Evolutionary conservation across 2,329 filamentous ascomycete genomes (phyloP), one percentile per base, ranked within the genome.

Genomic region (Tolypocladium ophioglossoides): DNA sequence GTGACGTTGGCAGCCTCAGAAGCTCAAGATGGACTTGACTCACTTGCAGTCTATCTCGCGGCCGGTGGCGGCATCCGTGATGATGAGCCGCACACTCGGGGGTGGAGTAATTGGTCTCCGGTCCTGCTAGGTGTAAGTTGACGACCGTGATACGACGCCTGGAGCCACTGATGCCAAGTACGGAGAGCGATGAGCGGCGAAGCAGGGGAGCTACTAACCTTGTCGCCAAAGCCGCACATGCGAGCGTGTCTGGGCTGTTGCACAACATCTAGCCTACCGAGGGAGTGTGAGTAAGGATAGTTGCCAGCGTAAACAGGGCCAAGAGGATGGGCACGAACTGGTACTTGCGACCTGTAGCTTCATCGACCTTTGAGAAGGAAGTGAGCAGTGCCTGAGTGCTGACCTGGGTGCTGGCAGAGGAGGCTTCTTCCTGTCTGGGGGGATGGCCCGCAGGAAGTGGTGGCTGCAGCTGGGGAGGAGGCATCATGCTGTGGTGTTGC

Each of bases 211-310:
- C 22, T 55, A 54, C 63, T 54, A 73, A 94, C 89, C 80, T 97
- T 99, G 75, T 99, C 94, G 58, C 94, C 94, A 73, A 97, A 99
- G 9, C 94, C 94, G 74, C 94, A 99, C 94, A 97, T 97, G 57
- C 94, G 88, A 60, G 94, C 94, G 63, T 94, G 84, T 63, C 89
- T 80, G 51, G 94, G 94, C 70, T 97, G 91, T 74, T 99, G 94
- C 61, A 89, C 84, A 56, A 96, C 89, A 60, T 85, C 77, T 51
- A 96, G 79, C 57, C 84, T 87, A 60, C 5, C 24, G n/a, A 2
- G 11, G 40, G 4, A 48, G 38, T n/a, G 10, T 37, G 22, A n/a
- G 52, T 39, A 12, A 52, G 44, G 24, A 22, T 18, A 1, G 12
- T 22, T 16, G n/a, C 76, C 52, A 95, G 78, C 57, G 84, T 86